phyloP scores from a whole-genome alignment of 495 filamentous ascomycete species.

The Symbiotaphrina buchneri region DNA sequence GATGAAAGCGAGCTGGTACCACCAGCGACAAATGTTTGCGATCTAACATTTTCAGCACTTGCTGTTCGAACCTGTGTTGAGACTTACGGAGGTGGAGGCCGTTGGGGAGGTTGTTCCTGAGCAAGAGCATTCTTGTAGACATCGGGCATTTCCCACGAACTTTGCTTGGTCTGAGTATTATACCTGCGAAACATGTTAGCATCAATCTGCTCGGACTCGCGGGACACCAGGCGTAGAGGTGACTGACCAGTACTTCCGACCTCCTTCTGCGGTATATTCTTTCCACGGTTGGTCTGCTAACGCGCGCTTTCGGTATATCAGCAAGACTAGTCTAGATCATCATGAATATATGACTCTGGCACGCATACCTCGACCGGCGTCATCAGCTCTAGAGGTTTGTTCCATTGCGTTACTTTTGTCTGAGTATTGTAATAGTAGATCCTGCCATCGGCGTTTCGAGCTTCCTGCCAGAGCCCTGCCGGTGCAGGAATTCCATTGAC shows the following conservation, averaged over 20 bases:
- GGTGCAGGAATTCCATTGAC: slow-evolving; percentile 28
- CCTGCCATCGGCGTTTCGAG: slow-evolving; percentile 60
- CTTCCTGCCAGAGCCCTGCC: slow-evolving; percentile 55
- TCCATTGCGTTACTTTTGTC: slow-evolving; percentile 84
- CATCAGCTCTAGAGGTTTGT: slow-evolving; percentile 80
- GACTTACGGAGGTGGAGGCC: slow-evolving; percentile 36
- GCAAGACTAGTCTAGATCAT: slow-evolving; percentile 1
- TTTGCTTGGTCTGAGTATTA: slow-evolving; percentile 76
- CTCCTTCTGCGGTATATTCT: slow-evolving; percentile 69
- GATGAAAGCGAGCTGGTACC: slow-evolving; percentile 35
- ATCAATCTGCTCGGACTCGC: no score
- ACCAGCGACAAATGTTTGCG: slow-evolving; percentile 44
- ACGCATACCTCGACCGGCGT: slow-evolving; percentile 54
- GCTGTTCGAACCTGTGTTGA: slow-evolving; percentile 9
- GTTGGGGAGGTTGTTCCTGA: slow-evolving; percentile 23
- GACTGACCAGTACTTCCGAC: slow-evolving; percentile 65
- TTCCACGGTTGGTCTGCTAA: slow-evolving; percentile 76
- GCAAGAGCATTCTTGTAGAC: slow-evolving; percentile 51
- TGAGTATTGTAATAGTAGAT: slow-evolving; percentile 83
- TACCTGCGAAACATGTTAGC: slow-evolving; percentile 13
- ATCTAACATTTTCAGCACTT: slow-evolving; percentile 14
- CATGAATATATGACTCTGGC: background rate
- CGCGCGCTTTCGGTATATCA: no score
- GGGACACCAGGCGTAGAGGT: background rate
- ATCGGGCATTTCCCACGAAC: slow-evolving; percentile 86